phyloP scores from a whole-genome alignment of 2,329 filamentous ascomycete genomes.

The Sporothrix phasma region DNA sequence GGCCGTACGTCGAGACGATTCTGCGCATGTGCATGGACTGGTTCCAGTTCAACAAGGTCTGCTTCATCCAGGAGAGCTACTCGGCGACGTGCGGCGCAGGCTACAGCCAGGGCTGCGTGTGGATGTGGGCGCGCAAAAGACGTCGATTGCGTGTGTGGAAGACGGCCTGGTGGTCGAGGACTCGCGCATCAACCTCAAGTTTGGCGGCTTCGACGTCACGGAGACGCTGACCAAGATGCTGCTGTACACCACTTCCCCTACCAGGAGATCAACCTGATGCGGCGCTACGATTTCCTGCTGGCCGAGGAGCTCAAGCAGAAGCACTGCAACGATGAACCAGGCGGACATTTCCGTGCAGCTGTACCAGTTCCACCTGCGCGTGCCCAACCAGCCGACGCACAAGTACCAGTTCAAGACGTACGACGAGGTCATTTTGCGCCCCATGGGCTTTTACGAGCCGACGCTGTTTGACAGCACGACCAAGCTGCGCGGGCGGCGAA shows the following conservation, averaged over 20 bases:
- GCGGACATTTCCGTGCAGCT: slow-evolving; percentile 80
- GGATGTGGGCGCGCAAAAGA: slow-evolving; percentile 94
- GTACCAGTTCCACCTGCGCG: slow-evolving; percentile 82
- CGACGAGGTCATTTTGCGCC: slow-evolving; percentile 87
- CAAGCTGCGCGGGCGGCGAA: slow-evolving; percentile 72
- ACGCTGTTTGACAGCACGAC: slow-evolving; percentile 71
- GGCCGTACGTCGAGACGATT: slow-evolving; percentile 73
- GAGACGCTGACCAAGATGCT: slow-evolving; percentile 97
- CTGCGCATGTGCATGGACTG: slow-evolving; percentile 79
- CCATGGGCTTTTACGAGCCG: slow-evolving; percentile 90
- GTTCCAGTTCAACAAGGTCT: slow-evolving; percentile 81
- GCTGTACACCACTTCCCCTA: slow-evolving; percentile 93
- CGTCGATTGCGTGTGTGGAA: slow-evolving; percentile 91
- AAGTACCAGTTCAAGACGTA: slow-evolving; percentile 97
- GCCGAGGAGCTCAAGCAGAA: slow-evolving; percentile 94
- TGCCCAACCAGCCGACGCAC: slow-evolving; percentile 75
- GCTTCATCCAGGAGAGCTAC: slow-evolving; percentile 92
- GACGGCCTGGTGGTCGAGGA: slow-evolving; percentile 93
- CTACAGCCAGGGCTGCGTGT: slow-evolving; percentile 88
- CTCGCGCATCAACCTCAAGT: slow-evolving; percentile 90
- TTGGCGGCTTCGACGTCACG: slow-evolving; percentile 84
- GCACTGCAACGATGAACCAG: slow-evolving; percentile 83
- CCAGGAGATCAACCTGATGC: slow-evolving; percentile 79
- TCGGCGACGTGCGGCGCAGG: slow-evolving; percentile 92
- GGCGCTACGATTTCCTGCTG: slow-evolving; percentile 83